phyloP scores from a whole-genome alignment of 345 rosid species.

The Eucalyptus tenuipes region DNA sequence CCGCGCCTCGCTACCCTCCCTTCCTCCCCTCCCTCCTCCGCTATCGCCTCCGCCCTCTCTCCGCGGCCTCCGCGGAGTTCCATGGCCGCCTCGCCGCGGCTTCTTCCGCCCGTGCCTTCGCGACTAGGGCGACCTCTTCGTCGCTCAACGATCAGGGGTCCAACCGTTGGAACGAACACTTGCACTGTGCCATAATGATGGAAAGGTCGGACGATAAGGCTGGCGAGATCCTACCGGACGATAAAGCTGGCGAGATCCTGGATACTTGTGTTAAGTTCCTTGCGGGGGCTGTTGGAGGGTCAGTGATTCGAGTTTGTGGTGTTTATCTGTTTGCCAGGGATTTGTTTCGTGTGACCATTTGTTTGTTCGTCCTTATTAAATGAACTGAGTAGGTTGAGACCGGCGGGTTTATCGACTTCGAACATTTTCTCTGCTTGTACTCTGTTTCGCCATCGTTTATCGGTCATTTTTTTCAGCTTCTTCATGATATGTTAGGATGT shows the following conservation, averaged over 20 bases:
- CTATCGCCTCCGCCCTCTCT: not conserved
- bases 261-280: constrained; percentile 66
- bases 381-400: not conserved
- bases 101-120: constrained; percentile 12
- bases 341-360: too few relatives aligned
- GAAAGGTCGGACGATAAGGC: constrained; percentile 30
- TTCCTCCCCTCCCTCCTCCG: not conserved
- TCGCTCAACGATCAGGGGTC: constrained; percentile 65
- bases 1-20: not conserved
- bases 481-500: not conserved
- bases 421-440: not conserved
- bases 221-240: constrained; percentile 47
- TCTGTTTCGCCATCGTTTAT: not conserved
- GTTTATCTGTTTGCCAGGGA: too few relatives aligned
- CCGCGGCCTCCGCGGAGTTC: not conserved
- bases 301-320: not conserved
- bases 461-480: not conserved
- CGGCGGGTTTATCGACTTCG: not conserved
- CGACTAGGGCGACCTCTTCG: constrained; percentile 39
- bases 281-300: constrained; percentile 74
- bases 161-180: constrained; percentile 57
- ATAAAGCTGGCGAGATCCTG: constrained; percentile 40
- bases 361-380: too few relatives aligned
- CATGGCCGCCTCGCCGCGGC: not conserved
- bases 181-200: constrained; percentile 83